Base-by-base conservation (phyloP, 2,329 filamentous ascomycete genomes). In the Pseudogymnoascus sp. region DNA sequence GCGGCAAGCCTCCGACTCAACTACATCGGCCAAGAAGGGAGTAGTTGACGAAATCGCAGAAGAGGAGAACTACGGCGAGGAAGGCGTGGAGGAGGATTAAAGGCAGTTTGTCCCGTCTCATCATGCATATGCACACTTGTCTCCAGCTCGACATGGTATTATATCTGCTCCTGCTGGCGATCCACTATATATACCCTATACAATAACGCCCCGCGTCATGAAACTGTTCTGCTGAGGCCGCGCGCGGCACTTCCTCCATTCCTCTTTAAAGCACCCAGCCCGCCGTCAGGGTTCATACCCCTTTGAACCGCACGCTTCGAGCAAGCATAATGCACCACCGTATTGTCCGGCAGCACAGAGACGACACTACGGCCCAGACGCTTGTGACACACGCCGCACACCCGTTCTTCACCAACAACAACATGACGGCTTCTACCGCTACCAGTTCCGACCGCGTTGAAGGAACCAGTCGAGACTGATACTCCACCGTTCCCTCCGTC, bases 351-450 rank as follows among this genome's bases (percentile, higher is more conserved):
- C 74, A 94, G 82, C 11, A 97, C 92, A 39, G 92, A 87, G 63
- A 97, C 88, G 15, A 96, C 94, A 72, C 89, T 96, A 1, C 91
- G 88, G 1, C 92, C 93, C 66, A 99, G 82, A 66, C 94, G 80
- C 79, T 97, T 97, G 74, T 96, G 89, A 72, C 94, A 99, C 14
- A 96, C 90, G 11, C 89, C 87, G 72, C 94, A 99, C 60, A 96
- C 87, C 59, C 90, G 80, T 71, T 97, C 93, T 68, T 99, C 93
- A 8, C 83, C 85, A 59, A 99, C 86, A 18, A 91, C 84, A 9
- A 97, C 91, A 66, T 90, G 82, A 37, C 83, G 75, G 68, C 83
- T 86, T 68, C 84, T 75, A 1, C 82, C 82, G 0, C 79, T 47
- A 8, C 60, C 81, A 75, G 67, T 81, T 84, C 59, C 79, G 76